Evolutionary conservation across 495 filamentous ascomycete species (phyloP).

Genomic region (Hypoxylon rickii): DNA sequence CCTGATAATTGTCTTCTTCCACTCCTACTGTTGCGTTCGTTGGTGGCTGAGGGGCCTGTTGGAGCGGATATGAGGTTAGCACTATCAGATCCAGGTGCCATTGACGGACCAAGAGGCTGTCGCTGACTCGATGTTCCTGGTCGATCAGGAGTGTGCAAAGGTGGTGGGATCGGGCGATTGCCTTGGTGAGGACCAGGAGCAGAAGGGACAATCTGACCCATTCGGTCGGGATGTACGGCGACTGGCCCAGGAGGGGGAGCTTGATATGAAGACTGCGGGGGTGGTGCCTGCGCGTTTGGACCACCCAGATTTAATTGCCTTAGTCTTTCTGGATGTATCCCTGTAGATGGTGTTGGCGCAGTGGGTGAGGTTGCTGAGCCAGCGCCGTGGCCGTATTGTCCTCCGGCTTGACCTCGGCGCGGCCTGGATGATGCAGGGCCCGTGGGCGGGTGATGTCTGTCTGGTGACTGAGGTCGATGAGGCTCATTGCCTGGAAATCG

Average conservation of each 20-base stretch:
- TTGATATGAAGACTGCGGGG: conserved; percentile 30
- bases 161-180: conserved; percentile 33
- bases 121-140: conserved; percentile 28
- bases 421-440: conserved; percentile 52
- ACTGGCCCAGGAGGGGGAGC: conserved; percentile 29
- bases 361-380: conserved; percentile 37
- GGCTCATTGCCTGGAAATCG: conserved; percentile 42
- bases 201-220: conserved; percentile 43
- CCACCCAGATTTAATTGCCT: conserved; percentile 41
- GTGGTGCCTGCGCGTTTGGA: conserved; percentile 15
- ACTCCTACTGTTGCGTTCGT: conserved; percentile 51
- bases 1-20: conserved; percentile 51
- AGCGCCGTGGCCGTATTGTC: conserved; percentile 39
- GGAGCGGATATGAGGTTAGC: conserved; percentile 46
- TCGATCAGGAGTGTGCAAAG: conserved; percentile 37
- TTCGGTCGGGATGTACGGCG: conserved; percentile 56
- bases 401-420: conserved; percentile 43
- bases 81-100: conserved; percentile 32
- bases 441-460: conserved; percentile 52
- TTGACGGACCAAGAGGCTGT: conserved; percentile 38
- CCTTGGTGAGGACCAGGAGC: conserved; percentile 30
- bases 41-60: conserved; percentile 51
- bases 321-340: conserved; percentile 51
- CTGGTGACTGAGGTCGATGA: conserved; percentile 48
- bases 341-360: conserved; percentile 32